Evolutionary conservation across 139 green algal genomes (phyloP), one percentile per base, ranked within the genome.

Genomic region (Haematococcus lacustris): DNA sequence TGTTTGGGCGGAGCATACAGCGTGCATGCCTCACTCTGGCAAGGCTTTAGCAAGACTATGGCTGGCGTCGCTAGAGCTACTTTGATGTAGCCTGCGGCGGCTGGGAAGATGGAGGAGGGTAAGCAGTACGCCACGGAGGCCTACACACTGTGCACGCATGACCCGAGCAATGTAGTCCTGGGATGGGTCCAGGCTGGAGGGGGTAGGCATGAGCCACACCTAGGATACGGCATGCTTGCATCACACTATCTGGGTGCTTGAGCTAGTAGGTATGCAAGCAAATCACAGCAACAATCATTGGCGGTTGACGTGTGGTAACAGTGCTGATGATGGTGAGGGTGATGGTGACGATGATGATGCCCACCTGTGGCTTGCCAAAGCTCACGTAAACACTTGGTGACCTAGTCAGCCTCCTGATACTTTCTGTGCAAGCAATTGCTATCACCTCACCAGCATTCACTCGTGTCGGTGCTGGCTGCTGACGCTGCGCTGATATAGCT

Each of bases 401-500:
- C n/a, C n/a, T 64, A 26, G 9, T 30, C 21, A 4, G 30, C 4
- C 4, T 64, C 23, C 9, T 35, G 9, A 30, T 64, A 26, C 53
- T 26, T 32, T 35, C 13, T n/a, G 23, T 34, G 53, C 13, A 35
- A 7, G 53, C 26, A 35, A 4, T 30, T 64, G 30, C 4, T 26
- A 4, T 26, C 21, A 26, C 4, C 53, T 32, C 53, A 64, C 53
- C 53, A 9, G 53, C 53, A 17, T 64, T 30, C 23, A 26, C 53
- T 32, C 23, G 33, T 30, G 34, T 32, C 34, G 1, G 25, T n/a
- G 13, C 68, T 39, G 23, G 26, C 21, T 65, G 72, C 6, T 38
- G 32, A 13, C 47, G 72, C 64, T 57, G 72, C n/a, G 72, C 73
- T 13, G 73, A 73, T 9, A 9, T 4, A 30, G 60, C 60, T 6